Percentiles rank a stretch among this genome's conserved stretches.
Conservation (phyloP, 208 protist genomes). For the Wallacemonas rigidus region DNA sequence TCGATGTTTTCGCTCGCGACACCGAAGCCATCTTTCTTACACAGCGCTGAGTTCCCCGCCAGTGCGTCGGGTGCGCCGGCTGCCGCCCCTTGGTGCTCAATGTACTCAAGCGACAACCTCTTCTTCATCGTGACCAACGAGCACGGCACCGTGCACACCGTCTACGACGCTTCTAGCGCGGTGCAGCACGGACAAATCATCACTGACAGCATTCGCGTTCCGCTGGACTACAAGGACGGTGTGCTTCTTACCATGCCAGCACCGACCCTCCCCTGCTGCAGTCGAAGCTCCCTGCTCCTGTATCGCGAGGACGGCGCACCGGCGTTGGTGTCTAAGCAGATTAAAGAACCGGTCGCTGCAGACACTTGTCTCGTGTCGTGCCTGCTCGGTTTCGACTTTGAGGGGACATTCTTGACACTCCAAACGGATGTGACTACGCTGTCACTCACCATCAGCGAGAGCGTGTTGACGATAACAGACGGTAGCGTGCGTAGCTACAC, state of each 20-base stretch:
- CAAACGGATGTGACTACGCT: slow-evolving; percentile 23
- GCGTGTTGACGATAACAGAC: slow-evolving; percentile 28
- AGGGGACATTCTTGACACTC: slow-evolving; percentile 28
- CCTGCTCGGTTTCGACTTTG: slow-evolving; percentile 44
- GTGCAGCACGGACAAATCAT: slow-evolving; percentile 4
- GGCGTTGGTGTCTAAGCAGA: not conserved
- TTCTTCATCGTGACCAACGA: slow-evolving; percentile 8
- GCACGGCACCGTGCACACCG: slow-evolving; percentile 14
- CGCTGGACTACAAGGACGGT: slow-evolving; percentile 40
- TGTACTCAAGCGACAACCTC: slow-evolving; percentile 16
- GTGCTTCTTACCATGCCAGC: slow-evolving; percentile 43
- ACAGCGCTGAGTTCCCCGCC: not conserved
- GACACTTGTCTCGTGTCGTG: not conserved
- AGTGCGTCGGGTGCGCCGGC: not conserved
- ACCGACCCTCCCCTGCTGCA: slow-evolving; percentile 60
- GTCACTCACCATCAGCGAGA: slow-evolving; percentile 40
- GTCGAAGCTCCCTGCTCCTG: slow-evolving; percentile 33
- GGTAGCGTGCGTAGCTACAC: slow-evolving; percentile 44
- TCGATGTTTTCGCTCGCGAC: slow-evolving; percentile 9
- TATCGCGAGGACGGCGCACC: not conserved
- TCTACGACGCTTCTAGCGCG: not conserved
- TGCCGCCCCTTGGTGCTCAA: slow-evolving; percentile 3
- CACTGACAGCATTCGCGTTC: slow-evolving; percentile 37
- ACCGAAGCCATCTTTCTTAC: not conserved
- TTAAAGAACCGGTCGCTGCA: not conserved